Percentiles rank a stretch among this genome's conserved stretches.
phyloP scores from a whole-genome alignment of 1,139 yeast species.

The Sugiyamaella neomexicana region DNA sequence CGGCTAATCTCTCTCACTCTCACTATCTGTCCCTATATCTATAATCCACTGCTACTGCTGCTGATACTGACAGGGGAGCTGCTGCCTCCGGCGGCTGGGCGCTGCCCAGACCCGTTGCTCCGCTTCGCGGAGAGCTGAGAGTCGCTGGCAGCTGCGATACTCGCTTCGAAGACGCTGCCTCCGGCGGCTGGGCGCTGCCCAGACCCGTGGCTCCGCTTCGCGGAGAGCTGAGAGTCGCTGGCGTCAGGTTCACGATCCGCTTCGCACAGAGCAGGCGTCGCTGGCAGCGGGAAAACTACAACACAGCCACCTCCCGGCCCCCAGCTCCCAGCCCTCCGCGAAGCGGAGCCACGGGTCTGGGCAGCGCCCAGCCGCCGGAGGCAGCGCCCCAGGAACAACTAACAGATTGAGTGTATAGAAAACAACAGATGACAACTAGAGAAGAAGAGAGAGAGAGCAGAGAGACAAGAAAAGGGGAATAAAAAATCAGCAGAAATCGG shows the following conservation, averaged over 20 bases:
- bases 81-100: not conserved
- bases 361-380: conserved; percentile 11
- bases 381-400: not conserved
- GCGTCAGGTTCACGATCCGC: no score
- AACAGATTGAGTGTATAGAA: not conserved
- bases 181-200: not conserved
- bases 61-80: no score
- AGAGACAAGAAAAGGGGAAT: not conserved
- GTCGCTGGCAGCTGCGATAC: no score
- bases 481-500: not conserved
- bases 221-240: no score
- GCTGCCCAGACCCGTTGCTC: not conserved
- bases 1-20: conserved; percentile 25
- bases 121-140: not conserved
- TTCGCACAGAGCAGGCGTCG: not conserved
- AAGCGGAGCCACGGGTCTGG: not conserved
- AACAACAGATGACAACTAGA: conserved; percentile 7
- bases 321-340: not conserved
- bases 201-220: conserved; percentile 10
- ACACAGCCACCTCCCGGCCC: not conserved
- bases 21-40: not conserved
- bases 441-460: conserved; percentile 1
- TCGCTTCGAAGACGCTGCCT: no score
- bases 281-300: not conserved
- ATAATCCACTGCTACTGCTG: no score